Base-by-base conservation (phyloP, 2,329 filamentous ascomycete species). In the Paecilomyces sp. region DNA sequence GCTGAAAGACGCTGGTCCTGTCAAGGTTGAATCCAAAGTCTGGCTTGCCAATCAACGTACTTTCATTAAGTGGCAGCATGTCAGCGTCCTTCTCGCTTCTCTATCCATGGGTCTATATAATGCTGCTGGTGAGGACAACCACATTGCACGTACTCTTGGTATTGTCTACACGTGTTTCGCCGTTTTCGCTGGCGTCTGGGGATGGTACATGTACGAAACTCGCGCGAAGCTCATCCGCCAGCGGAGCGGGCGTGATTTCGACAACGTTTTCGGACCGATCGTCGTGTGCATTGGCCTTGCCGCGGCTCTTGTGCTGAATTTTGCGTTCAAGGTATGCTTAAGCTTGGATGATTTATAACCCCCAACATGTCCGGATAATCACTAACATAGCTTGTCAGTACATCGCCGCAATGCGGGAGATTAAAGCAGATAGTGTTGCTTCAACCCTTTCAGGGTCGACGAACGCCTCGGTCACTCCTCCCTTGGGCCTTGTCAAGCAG, bases 11-110 rank as follows among this genome's bases (percentile, higher is more conserved):
- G 85, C 89, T 34, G 93, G 94, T 2, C 90, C 92, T 36, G 84
- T 97, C 64, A 89, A 92, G 71, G 91, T 99, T 60, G 94, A 99
- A 78, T 92, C 91, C 62, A 99, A 99, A 77, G 93, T 99, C 31
- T 99, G 94, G 93, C 87, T 99, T 60, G 94, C 94, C 58, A 99
- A 99, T 76, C 93, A 99, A 78, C 88, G 94, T 62, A 99, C 94
- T 0, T 99, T 97, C 73, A 88, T 99, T 75, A 97, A 97, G 76
- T 99, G 94, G 94, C 91, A 97, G 79, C 92, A 97, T 74, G 92
- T 99, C 69, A 88, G 87, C 62, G 86, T 99, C 55, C 82, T 99
- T 13, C 86, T 99, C 25, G 92, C 92, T 41, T 87, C 88, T 24
- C 78, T 99, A 31, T 90, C 91, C 0, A 79, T 99, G 12, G 90